Conservation (phyloP, 1,284 basidiomycete genomes). For the Anthracocystis setariae region DNA sequence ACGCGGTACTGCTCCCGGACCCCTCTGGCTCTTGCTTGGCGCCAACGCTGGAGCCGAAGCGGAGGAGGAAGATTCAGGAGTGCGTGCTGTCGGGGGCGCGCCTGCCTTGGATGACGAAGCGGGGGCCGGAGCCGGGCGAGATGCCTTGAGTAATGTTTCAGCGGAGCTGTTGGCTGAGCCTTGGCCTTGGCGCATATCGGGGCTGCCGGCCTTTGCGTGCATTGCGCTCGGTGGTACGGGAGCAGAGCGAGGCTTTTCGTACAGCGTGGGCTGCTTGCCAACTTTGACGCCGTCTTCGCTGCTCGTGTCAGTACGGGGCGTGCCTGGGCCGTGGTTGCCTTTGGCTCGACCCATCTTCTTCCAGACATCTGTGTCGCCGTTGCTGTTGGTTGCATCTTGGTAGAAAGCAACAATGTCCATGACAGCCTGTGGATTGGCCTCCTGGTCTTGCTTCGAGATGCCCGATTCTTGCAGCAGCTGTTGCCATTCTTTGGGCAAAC, state of each 20-base stretch:
- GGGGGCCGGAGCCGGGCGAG: slow-evolving; percentile 50
- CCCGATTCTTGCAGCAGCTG: slow-evolving; percentile 94
- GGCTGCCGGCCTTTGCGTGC: slow-evolving; percentile 22
- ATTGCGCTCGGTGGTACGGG: slow-evolving; percentile 42
- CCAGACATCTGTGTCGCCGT: slow-evolving; percentile 66
- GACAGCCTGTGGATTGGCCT: slow-evolving; percentile 96
- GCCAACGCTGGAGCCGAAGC: slow-evolving; percentile 11
- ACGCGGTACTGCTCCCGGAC: slow-evolving; percentile 70
- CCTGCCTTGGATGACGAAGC: slow-evolving; percentile 8
- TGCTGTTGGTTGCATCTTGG: slow-evolving; percentile 74
- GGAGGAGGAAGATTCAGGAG: slow-evolving; percentile 5
- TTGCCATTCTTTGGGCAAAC: slow-evolving; percentile 98
- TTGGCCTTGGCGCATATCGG: slow-evolving; percentile 28
- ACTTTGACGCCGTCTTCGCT: slow-evolving; percentile 35
- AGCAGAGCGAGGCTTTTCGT: slow-evolving; percentile 55
- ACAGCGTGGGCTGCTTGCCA: slow-evolving; percentile 22
- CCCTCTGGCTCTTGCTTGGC: slow-evolving; percentile 25
- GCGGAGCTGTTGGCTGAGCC: slow-evolving; percentile 22
- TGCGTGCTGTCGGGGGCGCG: slow-evolving; percentile 20
- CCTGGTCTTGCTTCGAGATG: slow-evolving; percentile 92
- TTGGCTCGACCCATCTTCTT: slow-evolving; percentile 66
- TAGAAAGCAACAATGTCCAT: slow-evolving; percentile 99
- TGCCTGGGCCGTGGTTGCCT: slow-evolving; percentile 33
- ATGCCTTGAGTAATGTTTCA: slow-evolving; percentile 41
- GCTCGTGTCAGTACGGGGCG: slow-evolving; percentile 38